These are phyloP conservation scores for Bruguiera sexangula DNA, from an alignment of 345 rosid species.

Conservation along the genomic window DNA sequence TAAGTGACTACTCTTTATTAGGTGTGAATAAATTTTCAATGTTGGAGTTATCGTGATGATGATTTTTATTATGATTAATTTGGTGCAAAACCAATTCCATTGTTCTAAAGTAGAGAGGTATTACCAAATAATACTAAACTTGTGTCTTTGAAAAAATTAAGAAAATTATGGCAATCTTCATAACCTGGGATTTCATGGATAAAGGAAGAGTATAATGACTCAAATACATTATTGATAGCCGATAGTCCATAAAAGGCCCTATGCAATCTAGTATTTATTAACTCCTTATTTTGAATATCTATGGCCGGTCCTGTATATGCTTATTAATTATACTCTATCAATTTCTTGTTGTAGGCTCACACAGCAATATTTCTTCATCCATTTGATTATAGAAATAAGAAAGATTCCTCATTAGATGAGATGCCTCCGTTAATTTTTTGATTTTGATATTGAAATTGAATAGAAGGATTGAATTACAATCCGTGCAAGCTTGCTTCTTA, in stretches of 20 bases:
- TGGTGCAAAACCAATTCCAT: not conserved
- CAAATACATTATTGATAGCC: not conserved
- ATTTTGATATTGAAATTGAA: too few relatives aligned
- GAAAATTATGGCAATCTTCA: not conserved
- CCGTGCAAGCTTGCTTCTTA: too few relatives aligned
- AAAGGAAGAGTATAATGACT: too few relatives aligned
- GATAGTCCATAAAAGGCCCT: not conserved
- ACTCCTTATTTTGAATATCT: not conserved
- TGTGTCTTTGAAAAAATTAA: not conserved
- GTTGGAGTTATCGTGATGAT: not conserved
- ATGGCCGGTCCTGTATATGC: not conserved
- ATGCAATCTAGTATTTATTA: not conserved
- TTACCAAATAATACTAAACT: not conserved
- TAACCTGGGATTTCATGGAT: too few relatives aligned
- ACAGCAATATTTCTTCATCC: not conserved
- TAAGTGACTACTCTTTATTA: too few relatives aligned
- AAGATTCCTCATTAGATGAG: too few relatives aligned
- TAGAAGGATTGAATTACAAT: too few relatives aligned
- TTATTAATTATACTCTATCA: not conserved
- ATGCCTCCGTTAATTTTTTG: too few relatives aligned
- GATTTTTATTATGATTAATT: not conserved
- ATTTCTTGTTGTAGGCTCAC: not conserved
- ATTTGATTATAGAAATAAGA: not conserved
- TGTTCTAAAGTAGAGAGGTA: not conserved
- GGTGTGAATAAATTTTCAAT: too few relatives aligned